These are phyloP conservation scores for Fusarium chuoi DNA, from an alignment of 2,329 filamentous ascomycete genomes.

Conservation along the genomic window DNA sequence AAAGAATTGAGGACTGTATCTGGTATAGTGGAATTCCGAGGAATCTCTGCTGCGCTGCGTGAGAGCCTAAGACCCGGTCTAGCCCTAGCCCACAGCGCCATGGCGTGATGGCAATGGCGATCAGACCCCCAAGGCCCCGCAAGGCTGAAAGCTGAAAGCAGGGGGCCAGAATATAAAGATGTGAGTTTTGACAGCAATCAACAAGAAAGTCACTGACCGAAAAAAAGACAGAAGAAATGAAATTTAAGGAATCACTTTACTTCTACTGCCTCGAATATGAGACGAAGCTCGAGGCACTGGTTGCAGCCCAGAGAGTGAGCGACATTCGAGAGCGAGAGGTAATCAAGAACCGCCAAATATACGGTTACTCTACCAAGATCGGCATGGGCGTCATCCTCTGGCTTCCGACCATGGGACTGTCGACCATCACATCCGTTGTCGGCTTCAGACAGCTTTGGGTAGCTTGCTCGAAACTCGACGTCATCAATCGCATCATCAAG, in stretches of 20 bases:
- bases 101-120: not conserved
- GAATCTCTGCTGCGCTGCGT: not conserved
- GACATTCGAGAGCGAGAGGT: not conserved
- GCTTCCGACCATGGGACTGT: not conserved
- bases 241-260: not conserved
- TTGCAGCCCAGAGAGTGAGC: not conserved
- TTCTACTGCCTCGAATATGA: not conserved
- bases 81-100: not conserved
- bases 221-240: not conserved
- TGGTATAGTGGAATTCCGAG: not conserved
- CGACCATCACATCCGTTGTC: not conserved
- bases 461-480: not conserved
- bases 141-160: not conserved
- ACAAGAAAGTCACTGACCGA: not conserved
- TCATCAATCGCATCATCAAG: not conserved
- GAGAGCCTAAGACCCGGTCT: not conserved
- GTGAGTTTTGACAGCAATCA: not conserved
- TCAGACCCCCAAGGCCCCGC: not conserved
- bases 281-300: not conserved
- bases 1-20: not conserved
- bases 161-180: not conserved
- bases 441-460: not conserved
- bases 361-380: not conserved
- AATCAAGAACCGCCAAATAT: not conserved
- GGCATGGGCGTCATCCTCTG: not conserved